phyloP scores from a whole-genome alignment of 2,329 filamentous ascomycete species.

The Colletotrichum viniferum region DNA sequence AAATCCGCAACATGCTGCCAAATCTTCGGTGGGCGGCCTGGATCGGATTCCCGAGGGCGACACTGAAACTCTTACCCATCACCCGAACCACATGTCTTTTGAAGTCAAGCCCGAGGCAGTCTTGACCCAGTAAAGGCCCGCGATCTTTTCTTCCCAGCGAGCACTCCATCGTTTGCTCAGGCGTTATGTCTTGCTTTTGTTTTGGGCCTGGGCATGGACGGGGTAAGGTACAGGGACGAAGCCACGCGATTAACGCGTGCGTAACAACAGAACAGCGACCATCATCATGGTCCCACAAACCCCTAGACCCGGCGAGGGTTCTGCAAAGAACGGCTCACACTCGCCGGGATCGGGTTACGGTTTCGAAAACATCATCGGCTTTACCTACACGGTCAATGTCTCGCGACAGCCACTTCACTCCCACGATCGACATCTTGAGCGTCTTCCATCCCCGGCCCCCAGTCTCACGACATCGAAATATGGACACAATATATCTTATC shows the following conservation, averaged over 20 bases:
- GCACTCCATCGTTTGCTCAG: neutral
- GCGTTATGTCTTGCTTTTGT: slow-evolving; percentile 6
- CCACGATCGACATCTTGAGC: neutral
- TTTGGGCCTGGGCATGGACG: neutral
- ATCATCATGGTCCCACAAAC: slow-evolving; percentile 4
- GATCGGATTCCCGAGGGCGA: slow-evolving; percentile 64
- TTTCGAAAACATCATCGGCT: neutral
- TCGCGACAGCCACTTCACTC: slow-evolving; percentile 11
- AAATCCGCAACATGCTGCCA: slow-evolving; percentile 51
- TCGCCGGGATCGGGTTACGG: slow-evolving; percentile 11
- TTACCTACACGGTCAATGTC: slow-evolving; percentile 17
- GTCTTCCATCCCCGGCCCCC: neutral
- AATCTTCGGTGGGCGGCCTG: slow-evolving; percentile 48
- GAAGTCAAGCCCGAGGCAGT: slow-evolving; percentile 37
- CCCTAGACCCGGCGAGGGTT: slow-evolving; percentile 18
- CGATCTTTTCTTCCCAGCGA: neutral
- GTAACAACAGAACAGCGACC: slow-evolving; percentile 4
- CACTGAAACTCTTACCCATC: slow-evolving; percentile 45
- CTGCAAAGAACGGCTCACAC: slow-evolving; percentile 13
- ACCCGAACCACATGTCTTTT: slow-evolving; percentile 9
- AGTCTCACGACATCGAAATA: slow-evolving; percentile 7
- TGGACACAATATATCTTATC: slow-evolving; percentile 8
- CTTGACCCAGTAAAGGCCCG: slow-evolving; percentile 32
- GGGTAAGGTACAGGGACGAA: neutral
- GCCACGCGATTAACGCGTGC: neutral